Base-by-base conservation (phyloP, 192 early-diverging fungal species). In the Diversispora epigaea region DNA sequence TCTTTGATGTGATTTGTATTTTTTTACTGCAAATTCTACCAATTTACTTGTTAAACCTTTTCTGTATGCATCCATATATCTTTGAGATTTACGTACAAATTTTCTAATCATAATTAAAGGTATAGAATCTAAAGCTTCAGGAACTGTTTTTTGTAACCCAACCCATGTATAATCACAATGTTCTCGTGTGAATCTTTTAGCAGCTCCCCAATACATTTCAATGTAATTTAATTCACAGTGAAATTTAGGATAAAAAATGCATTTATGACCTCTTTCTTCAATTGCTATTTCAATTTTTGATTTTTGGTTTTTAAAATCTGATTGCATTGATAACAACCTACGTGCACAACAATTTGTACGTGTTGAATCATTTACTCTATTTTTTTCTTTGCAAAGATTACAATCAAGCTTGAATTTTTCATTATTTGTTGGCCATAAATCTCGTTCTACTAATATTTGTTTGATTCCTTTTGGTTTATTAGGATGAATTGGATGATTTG, bases 191-290 rank as follows among this genome's bases (percentile, higher is more conserved):
- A 73, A 78, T 22, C 64, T 14, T 41, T 73, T 78, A 25, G 47
- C 64, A 43, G 77, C 77, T 65, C 77, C 71, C 70, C 77, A 78
- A 54, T 73, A 78, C 64, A 73, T 73, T 58, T 78, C 70, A 58
- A 78, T 78, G 45, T 65, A 78, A 55, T 78, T 78, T 32, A 78
- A 56, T 55, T 32, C 25, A 32, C 25, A 32, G 2, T 32, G 25
- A 32, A 32, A 32, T 32, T 32, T 32, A 32, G 2, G 25, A 32
- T 32, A 32, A 32, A 32, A 32, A 32, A 32, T 32, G 2, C 25
- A 32, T 32, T 32, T 32, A 2, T 32, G 25, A 32, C 25, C 25
- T 32, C 25, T 32, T 32, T 32, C 25, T 32, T 32, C 25, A 32
- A 32, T 32, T 32, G 0, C 25, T 32, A 32, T 32, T 32, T 32